These are phyloP conservation scores for Penicillium rolfsii DNA, from an alignment of 2,329 filamentous ascomycete genomes.

Conservation along the genomic window DNA sequence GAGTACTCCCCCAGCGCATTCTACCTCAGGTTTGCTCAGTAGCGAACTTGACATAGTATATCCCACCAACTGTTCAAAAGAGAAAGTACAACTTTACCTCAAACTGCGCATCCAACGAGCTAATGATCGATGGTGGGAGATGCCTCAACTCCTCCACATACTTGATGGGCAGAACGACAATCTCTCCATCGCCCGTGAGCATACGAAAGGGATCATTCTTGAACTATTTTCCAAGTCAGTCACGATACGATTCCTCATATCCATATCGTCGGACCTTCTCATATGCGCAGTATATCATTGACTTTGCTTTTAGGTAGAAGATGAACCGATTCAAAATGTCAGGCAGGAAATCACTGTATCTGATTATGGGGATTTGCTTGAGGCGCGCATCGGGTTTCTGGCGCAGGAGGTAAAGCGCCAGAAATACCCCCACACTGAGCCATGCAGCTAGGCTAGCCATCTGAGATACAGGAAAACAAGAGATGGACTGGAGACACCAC, in stretches of 20 bases:
- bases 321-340: constrained; percentile 32
- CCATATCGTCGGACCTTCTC: constrained; percentile 22
- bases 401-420: constrained; percentile 16
- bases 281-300: constrained; percentile 34
- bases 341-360: constrained; percentile 26
- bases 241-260: not conserved
- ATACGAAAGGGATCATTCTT: constrained; percentile 33
- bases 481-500: not conserved
- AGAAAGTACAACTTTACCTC: constrained; percentile 19
- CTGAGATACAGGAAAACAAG: not conserved
- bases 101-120: constrained; percentile 34
- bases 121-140: constrained; percentile 25
- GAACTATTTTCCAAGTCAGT: constrained; percentile 28
- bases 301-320: constrained; percentile 28
- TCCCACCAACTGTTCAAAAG: not conserved
- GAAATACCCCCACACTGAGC: constrained; percentile 16
- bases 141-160: constrained; percentile 33
- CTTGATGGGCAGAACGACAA: constrained; percentile 33
- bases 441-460: constrained; percentile 15
- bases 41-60: not conserved
- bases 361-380: constrained; percentile 30
- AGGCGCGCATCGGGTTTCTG: constrained; percentile 13
- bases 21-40: constrained; percentile 16
- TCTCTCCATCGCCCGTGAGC: constrained; percentile 35
- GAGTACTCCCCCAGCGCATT: constrained; percentile 36